Base-by-base conservation (phyloP, 2,329 filamentous ascomycete species). In the Clarireedia paspali region DNA sequence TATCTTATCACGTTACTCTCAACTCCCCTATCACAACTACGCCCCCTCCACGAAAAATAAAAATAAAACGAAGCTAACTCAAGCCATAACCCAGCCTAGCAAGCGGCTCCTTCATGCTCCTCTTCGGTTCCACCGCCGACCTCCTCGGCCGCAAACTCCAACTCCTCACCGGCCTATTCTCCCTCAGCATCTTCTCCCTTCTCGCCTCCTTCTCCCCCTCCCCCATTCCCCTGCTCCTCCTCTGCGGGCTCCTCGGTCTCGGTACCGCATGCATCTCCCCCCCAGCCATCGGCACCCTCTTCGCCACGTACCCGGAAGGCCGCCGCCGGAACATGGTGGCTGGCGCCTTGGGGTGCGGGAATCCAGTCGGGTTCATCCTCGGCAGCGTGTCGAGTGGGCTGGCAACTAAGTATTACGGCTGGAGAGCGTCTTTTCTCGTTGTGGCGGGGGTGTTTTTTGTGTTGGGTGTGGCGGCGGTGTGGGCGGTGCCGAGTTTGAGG, bases 91-190 rank as follows among this genome's bases (percentile, higher is more conserved):
- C n/a, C 55, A 80, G 78, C 14, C 74, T 88, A 15, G 80, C 79
- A 1, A 80, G 80, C 38, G 84, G 84, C 6, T 77, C 84, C 0
- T 82, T 88, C 62, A 75, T 88, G 59, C 75, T 88, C 7, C 79
- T 83, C 62, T 84, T 88, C 57, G 84, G 83, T 40, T 81, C 80
- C 61, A 70, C 86, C 6, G 82, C 84, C 2, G 84, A 88, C 64
- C 72, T 86, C 46, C 81, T 87, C 48, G 84, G 83, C n/a, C 76
- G 83, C 36, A 83, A 82, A 61, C 62, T 70, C 0, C 74, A 87
- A 66, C 83, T 87, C 63, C 75, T 86, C 17, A 68, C 70, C 9
- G 83, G 82, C 47, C 77, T 87, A 72, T 75, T 75, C 15, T 73
- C 80, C 20, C 85, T 85, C 65, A 75, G 78, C 3, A 68, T 81